phyloP scores from a whole-genome alignment of 331 rosid species.

The Rhamnella rubrinervis region DNA sequence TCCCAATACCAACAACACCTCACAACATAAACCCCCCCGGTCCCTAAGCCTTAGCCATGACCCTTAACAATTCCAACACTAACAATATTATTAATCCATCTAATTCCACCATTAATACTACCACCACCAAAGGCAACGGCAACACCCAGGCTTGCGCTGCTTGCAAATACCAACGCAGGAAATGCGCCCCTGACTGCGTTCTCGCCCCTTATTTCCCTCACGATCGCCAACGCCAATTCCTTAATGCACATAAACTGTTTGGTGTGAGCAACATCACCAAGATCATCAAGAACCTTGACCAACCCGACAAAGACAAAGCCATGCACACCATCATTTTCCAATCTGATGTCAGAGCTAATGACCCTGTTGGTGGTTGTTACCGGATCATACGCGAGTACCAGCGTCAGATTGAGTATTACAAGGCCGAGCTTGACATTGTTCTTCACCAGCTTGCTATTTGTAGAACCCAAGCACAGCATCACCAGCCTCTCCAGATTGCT shows the following conservation, averaged over 20 bases:
- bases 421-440: constrained; percentile 55
- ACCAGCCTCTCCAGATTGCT: constrained; percentile 4
- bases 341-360: constrained; percentile 67
- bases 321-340: constrained; percentile 71
- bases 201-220: constrained; percentile 86
- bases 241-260: constrained; percentile 67
- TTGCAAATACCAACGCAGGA: constrained; percentile 78
- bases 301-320: constrained; percentile 40
- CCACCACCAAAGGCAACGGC: constrained; percentile 29
- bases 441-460: constrained; percentile 63
- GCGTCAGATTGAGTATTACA: constrained; percentile 44
- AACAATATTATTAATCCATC: constrained; percentile 1
- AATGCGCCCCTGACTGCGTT: constrained; percentile 74
- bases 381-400: constrained; percentile 48
- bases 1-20: background rate
- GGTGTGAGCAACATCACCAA: constrained; percentile 72
- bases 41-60: background rate
- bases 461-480: constrained; percentile 41
- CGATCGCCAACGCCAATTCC: constrained; percentile 57
- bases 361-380: constrained; percentile 87
- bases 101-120: background rate
- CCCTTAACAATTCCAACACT: background rate
- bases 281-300: constrained; percentile 39
- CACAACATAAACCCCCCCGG: background rate
- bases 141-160: constrained; percentile 88